These are phyloP conservation scores for Castanopsis chinensis DNA, from an alignment of 306 rosid species.

Conservation along the genomic window DNA sequence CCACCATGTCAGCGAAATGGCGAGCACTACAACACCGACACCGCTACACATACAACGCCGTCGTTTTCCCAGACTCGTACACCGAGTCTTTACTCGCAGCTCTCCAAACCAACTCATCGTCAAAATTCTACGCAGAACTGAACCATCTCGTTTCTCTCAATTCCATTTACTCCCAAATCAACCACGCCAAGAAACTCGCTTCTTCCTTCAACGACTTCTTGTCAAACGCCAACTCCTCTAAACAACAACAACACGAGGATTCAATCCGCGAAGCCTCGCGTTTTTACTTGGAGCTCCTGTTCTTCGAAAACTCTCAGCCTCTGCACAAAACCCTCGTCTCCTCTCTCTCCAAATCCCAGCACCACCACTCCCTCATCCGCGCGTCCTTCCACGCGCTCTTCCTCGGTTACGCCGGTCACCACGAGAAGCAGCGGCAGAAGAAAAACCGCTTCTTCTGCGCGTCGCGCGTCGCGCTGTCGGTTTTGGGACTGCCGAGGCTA, in stretches of 20 bases:
- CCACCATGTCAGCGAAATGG: slow-evolving; percentile 92
- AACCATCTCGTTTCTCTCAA: slow-evolving; percentile 44
- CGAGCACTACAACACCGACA: slow-evolving; percentile 98
- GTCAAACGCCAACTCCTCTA: neutral
- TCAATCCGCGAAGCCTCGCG: slow-evolving; percentile 32
- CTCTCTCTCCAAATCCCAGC: slow-evolving; percentile 46
- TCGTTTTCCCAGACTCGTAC: slow-evolving; percentile 57
- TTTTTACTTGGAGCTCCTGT: slow-evolving; percentile 61
- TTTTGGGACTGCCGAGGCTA: slow-evolving; percentile 76
- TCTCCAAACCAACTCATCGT: neutral
- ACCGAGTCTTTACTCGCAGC: slow-evolving; percentile 36
- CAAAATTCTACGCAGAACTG: slow-evolving; percentile 46
- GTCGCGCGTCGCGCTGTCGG: slow-evolving; percentile 66
- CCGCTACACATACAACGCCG: slow-evolving; percentile 87
- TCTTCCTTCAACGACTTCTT: slow-evolving; percentile 50
- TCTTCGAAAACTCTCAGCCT: slow-evolving; percentile 71
- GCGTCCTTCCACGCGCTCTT: slow-evolving; percentile 46
- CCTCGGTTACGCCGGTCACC: slow-evolving; percentile 35
- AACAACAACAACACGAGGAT: slow-evolving; percentile 28
- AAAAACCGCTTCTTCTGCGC: slow-evolving; percentile 37
- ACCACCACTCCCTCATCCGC: slow-evolving; percentile 31
- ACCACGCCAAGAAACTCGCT: slow-evolving; percentile 50
- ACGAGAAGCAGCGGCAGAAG: slow-evolving; percentile 26
- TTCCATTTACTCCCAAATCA: slow-evolving; percentile 67
- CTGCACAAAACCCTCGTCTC: slow-evolving; percentile 70